A percentile compares a stretch with the other conserved stretches of the same genome.
Evolutionary conservation across 257 asterid genomes (phyloP).

Genomic region (Solanum virginianum): DNA sequence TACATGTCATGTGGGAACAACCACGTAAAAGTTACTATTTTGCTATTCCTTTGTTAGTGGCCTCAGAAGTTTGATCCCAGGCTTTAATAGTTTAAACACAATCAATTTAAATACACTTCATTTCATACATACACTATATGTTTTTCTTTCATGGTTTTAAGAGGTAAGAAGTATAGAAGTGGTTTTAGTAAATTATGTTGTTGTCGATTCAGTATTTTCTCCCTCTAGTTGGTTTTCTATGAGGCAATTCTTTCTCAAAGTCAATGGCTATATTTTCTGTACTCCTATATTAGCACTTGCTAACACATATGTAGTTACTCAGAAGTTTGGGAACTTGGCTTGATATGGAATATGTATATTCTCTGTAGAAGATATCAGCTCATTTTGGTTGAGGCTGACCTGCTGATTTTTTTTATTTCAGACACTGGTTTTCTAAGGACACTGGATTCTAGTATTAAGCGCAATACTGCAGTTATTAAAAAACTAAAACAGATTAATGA

Average conservation of each 20-base stretch:
- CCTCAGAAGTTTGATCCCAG: not conserved
- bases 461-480: slow-evolving; percentile 95
- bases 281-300: not conserved
- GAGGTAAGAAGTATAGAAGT: not conserved
- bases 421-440: slow-evolving; percentile 90
- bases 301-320: not conserved
- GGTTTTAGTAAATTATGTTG: not conserved
- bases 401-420: slow-evolving; percentile 21
- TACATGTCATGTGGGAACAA: not conserved
- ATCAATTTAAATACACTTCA: not conserved
- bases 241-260: not conserved
- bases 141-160: not conserved
- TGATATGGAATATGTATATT: not conserved
- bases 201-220: not conserved
- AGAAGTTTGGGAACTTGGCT: not conserved
- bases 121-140: not conserved
- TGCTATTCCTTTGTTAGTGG: not conserved
- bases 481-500: slow-evolving; percentile 93
- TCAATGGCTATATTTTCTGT: not conserved
- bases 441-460: slow-evolving; percentile 92
- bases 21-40: not conserved
- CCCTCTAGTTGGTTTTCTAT: not conserved
- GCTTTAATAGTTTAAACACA: not conserved
- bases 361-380: not conserved
- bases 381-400: slow-evolving; percentile 5